A percentile compares a stretch with the other conserved stretches of the same genome.
Evolutionary conservation across 164 flowering plant species (phyloP).

Genomic region (Annona squamosa): DNA sequence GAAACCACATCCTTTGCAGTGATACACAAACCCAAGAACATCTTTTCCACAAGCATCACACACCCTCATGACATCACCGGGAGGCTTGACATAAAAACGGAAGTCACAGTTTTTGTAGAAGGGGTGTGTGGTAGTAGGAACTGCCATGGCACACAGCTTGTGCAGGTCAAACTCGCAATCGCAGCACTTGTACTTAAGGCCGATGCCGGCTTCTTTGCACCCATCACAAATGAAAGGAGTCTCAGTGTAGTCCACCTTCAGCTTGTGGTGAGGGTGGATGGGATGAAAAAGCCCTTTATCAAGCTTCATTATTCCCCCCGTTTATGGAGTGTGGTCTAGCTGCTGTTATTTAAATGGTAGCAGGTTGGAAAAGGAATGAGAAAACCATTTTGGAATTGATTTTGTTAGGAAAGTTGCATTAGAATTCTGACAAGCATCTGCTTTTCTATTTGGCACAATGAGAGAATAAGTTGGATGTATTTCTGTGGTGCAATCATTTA

Average conservation of each 20-base stretch:
- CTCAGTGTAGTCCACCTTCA: slow-evolving; percentile 49
- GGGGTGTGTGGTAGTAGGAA: slow-evolving; percentile 31
- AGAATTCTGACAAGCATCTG: slow-evolving; percentile 22
- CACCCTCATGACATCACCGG: slow-evolving; percentile 27
- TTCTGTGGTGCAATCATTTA: neutral
- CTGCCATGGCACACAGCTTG: slow-evolving; percentile 40
- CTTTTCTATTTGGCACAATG: slow-evolving; percentile 24
- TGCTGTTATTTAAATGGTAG: slow-evolving; percentile 13
- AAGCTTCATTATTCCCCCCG: slow-evolving; percentile 26
- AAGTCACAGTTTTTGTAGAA: slow-evolving; percentile 51
- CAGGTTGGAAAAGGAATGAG: neutral
- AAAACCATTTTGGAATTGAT: neutral
- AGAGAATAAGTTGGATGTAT: slow-evolving; percentile 18
- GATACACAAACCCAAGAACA: slow-evolving; percentile 43
- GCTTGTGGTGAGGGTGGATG: slow-evolving; percentile 45
- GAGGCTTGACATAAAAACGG: slow-evolving; percentile 30
- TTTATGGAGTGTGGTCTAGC: neutral
- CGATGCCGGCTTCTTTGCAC: slow-evolving; percentile 63
- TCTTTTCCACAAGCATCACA: slow-evolving; percentile 50
- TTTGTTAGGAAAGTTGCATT: slow-evolving; percentile 8
- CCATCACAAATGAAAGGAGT: slow-evolving; percentile 60
- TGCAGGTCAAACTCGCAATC: slow-evolving; percentile 50
- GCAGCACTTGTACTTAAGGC: slow-evolving; percentile 42
- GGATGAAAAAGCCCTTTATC: slow-evolving; percentile 45
- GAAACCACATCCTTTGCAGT: slow-evolving; percentile 48